Conservation (phyloP, 1,284 basidiomycete genomes). For the Pseudozyma tsukubaensis region DNA sequence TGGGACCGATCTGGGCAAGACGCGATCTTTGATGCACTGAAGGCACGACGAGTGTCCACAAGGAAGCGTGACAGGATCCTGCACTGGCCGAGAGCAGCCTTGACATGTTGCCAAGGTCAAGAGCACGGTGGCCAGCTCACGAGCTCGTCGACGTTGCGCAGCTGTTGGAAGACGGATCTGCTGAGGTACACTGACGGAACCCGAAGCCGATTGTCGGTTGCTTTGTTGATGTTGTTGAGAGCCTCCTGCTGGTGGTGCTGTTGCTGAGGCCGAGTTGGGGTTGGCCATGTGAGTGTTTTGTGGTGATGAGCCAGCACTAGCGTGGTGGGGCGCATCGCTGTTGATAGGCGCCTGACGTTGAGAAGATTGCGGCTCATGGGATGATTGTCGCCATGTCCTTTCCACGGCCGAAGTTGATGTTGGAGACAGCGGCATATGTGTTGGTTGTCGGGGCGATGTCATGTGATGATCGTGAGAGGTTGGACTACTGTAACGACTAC, state of each 20-base stretch:
- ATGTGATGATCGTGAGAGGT: conserved; percentile 6
- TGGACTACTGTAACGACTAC: conserved; percentile 19
- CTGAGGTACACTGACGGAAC: conserved; percentile 5
- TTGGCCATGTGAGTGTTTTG: neutral
- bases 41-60: conserved; percentile 62
- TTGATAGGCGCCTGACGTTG: neutral
- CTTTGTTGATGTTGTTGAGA: conserved; percentile 2
- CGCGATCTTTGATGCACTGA: conserved; percentile 49
- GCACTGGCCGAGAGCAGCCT: conserved; percentile 43
- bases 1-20: conserved; percentile 26
- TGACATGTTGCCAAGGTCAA: conserved; percentile 46
- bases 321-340: neutral
- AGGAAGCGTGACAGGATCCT: conserved; percentile 58
- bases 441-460: conserved; percentile 7
- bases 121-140: conserved; percentile 44
- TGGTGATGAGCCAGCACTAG: neutral
- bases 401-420: neutral
- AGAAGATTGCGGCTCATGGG: neutral
- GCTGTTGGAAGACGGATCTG: conserved; percentile 33
- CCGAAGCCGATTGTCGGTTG: neutral
- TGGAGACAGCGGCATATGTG: conserved; percentile 4
- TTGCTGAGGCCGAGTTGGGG: neutral
- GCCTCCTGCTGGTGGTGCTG: neutral
- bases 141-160: conserved; percentile 41
- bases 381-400: conserved; percentile 3